phyloP scores from a whole-genome alignment of 73 alveolate species.

The Tetrahymena malaccensis region DNA sequence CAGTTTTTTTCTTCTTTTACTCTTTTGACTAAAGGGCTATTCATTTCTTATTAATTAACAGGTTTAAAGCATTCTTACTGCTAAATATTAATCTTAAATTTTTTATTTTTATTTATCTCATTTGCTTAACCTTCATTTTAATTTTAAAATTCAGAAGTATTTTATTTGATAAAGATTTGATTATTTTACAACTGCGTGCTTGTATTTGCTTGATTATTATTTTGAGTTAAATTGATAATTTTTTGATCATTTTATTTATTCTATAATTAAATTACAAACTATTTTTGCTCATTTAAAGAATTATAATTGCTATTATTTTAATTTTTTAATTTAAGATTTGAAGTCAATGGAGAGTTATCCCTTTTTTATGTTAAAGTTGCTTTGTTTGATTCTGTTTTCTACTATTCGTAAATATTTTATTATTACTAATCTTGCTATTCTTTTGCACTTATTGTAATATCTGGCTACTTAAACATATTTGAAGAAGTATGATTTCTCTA shows the following conservation, averaged over 20 bases:
- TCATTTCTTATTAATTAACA: neutral
- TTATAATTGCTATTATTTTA: neutral
- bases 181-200: neutral
- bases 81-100: neutral
- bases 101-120: neutral
- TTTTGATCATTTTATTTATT: neutral
- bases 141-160: neutral
- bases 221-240: no score
- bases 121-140: neutral
- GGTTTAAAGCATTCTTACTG: neutral
- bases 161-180: neutral
- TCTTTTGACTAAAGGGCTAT: neutral
- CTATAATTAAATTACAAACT: neutral
- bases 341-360: neutral
- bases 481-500: neutral
- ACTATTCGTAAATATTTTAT: no score
- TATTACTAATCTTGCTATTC: no score
- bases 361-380: neutral
- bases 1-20: neutral
- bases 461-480: no score
- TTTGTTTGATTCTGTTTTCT: neutral
- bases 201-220: neutral
- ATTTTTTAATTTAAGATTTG: neutral
- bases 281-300: neutral
- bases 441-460: no score